Percentiles rank a stretch among this genome's conserved stretches.
Conservation (phyloP, 2,329 filamentous ascomycete species). For the Xylariaceae sp. region DNA sequence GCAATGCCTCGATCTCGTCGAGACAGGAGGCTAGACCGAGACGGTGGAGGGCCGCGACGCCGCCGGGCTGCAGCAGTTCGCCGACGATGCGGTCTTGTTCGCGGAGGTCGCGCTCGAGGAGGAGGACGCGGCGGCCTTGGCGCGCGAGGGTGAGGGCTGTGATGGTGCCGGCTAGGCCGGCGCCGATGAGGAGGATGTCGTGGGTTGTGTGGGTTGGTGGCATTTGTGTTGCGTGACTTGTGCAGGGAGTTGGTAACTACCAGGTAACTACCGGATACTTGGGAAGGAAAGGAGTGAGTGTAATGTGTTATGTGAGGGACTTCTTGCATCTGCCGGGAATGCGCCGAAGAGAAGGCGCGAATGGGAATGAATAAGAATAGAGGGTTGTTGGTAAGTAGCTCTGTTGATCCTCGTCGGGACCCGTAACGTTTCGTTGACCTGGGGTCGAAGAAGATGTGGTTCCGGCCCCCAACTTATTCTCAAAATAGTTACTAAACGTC, state of each 20-base stretch:
- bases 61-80: neutral
- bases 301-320: no score
- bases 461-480: no score
- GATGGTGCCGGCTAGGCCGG: neutral
- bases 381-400: no score
- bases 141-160: neutral
- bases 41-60: neutral
- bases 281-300: no score
- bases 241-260: neutral
- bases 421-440: no score
- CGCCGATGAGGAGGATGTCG: neutral
- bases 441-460: no score
- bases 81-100: neutral
- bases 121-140: neutral
- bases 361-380: no score
- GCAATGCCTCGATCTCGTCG: neutral
- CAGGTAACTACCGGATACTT: no score
- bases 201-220: neutral
- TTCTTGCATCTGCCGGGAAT: no score
- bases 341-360: no score
- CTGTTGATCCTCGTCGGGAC: no score
- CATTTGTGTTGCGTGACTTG: neutral
- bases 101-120: neutral
- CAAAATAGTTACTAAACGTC: no score
- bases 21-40: neutral